These are phyloP conservation scores for Phytopythium helicoides DNA, from an alignment of 352 stramenopile species.

Conservation along the genomic window DNA sequence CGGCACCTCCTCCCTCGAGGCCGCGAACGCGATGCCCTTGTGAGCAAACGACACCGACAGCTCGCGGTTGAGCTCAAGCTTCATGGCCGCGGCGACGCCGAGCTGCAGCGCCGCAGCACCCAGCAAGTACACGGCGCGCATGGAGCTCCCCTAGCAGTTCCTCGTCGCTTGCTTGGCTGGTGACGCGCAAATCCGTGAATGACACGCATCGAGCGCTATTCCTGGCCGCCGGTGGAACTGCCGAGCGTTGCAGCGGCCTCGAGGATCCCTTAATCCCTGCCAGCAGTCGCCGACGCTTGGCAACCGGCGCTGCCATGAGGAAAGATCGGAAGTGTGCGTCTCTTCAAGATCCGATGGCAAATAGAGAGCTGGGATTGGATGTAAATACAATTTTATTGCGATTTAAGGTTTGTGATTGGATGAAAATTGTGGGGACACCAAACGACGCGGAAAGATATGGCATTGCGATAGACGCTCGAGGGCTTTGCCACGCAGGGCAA, in stretches of 20 bases:
- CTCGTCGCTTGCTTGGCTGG: neutral
- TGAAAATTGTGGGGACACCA: neutral
- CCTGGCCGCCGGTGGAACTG: neutral
- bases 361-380: too few relatives aligned
- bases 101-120: neutral
- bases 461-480: neutral
- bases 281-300: neutral
- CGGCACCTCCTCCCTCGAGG: neutral
- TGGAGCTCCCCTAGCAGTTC: neutral
- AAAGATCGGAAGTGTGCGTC: too few relatives aligned
- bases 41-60: neutral
- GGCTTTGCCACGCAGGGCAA: too few relatives aligned
- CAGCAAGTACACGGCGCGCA: neutral
- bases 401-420: neutral
- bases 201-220: neutral
- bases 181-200: neutral
- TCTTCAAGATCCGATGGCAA: too few relatives aligned
- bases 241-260: neutral
- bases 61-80: conserved; percentile 2
- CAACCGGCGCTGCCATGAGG: too few relatives aligned
- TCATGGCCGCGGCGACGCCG: neutral
- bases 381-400: too few relatives aligned
- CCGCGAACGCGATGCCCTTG: conserved; percentile 1
- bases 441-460: neutral
- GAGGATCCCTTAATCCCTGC: neutral